These are phyloP conservation scores for Pyrenophora graminea DNA, from an alignment of 2,329 filamentous ascomycete species.

Conservation along the genomic window DNA sequence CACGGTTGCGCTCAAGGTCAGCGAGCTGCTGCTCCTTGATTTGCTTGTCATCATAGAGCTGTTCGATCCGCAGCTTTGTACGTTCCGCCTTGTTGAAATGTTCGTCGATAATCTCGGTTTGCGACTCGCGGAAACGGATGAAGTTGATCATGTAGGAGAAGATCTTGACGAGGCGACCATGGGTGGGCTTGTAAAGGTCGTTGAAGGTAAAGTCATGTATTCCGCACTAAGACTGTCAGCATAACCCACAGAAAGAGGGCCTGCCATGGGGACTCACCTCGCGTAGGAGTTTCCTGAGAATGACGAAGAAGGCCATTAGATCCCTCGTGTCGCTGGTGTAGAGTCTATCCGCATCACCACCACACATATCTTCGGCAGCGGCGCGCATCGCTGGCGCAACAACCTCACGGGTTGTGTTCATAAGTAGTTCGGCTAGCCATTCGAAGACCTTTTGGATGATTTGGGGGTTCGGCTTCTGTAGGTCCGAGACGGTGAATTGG, in stretches of 20 bases:
- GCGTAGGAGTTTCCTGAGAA: conserved; percentile 74
- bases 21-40: conserved; percentile 79
- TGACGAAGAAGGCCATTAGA: conserved; percentile 93
- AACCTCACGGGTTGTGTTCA: conserved; percentile 90
- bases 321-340: conserved; percentile 87
- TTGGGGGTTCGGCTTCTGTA: conserved; percentile 90
- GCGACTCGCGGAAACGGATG: conserved; percentile 92
- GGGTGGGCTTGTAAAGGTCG: conserved; percentile 88
- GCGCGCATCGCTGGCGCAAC: conserved; percentile 95
- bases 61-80: conserved; percentile 85
- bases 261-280: conserved; percentile 53
- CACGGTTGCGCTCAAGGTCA: conserved; percentile 79
- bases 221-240: conserved; percentile 65
- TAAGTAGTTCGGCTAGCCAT: conserved; percentile 91
- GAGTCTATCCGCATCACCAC: conserved; percentile 76
- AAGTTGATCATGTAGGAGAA: conserved; percentile 99
- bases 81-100: conserved; percentile 90
- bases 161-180: conserved; percentile 88
- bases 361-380: conserved; percentile 83
- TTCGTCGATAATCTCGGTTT: conserved; percentile 86
- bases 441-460: conserved; percentile 98
- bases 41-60: conserved; percentile 82
- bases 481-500: conserved; percentile 80
- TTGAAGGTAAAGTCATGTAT: conserved; percentile 92
- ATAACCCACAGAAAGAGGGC: neutral